Evolutionary conservation across 2,329 filamentous ascomycete species (phyloP), one percentile per base, ranked within the genome.

Genomic region (Colletotrichum gigasporum): DNA sequence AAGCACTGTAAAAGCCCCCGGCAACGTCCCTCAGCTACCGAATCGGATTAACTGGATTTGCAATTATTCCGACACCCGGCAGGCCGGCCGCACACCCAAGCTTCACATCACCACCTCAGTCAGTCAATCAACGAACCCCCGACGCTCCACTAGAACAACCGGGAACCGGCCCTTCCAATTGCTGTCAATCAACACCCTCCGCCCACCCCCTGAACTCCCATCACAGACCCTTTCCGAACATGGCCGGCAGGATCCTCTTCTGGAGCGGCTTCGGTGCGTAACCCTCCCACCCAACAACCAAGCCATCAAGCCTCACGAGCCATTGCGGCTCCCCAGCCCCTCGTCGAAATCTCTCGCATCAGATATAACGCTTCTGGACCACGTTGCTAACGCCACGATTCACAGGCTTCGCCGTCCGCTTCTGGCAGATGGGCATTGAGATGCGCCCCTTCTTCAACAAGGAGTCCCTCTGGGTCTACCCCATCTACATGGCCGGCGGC

Each of bases 391-490:
- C 62, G 51, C 37, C 24, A 26, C 4, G n/a, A 11, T 10, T 8
- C 22, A 63, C 72, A 99, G 96, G 96, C 85, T 82, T 97, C 73
- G 94, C 92, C 76, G 91, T 94, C 75, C 92, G 95, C 73, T 87
- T 96, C 80, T 97, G 94, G 93, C 96, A 98, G 81, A 90, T 99
- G 78, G 96, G 95, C 75, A 96, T 99, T 78, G 94, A 99, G 84
- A 97, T 97, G 94, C 93, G 94, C 68, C 96, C 95, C 54, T 90
- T 97, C 79, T 93, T 98, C 86, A 90, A 91, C 81, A 88, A 86
- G 74, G 85, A 91, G 76, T 91, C 91, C 58, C 88, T 97, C 74
- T 96, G 93, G 91, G 93, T 89, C 53, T 99, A 97, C 83, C 96
- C 96, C 58, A 81, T 95, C 71, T 99, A 96, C 80, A 94, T 90